Conservation (phyloP, 306 rosid species). For the Herpetospermum pedunculosum region DNA sequence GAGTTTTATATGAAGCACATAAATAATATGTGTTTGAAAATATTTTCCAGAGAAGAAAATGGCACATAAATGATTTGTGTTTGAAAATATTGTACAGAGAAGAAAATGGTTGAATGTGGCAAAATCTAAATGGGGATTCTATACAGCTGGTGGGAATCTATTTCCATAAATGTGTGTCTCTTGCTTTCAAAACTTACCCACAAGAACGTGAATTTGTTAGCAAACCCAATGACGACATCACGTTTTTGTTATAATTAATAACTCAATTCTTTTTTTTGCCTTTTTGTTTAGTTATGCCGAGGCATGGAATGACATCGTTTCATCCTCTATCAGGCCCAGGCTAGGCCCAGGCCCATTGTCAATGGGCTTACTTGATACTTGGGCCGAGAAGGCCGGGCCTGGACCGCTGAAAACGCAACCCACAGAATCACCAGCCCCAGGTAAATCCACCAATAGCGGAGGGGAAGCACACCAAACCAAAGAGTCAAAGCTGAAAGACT, state of each 20-base stretch:
- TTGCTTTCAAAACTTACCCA: neutral
- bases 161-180: constrained; percentile 24
- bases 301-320: neutral
- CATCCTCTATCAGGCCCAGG: neutral
- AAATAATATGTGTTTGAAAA: no score
- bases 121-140: constrained; percentile 15
- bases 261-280: neutral
- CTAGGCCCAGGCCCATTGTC: neutral
- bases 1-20: no score
- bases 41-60: no score
- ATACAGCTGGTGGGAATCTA: constrained; percentile 56
- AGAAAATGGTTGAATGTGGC: no score
- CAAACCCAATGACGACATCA: constrained; percentile 1
- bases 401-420: neutral
- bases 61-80: no score
- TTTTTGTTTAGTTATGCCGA: neutral
- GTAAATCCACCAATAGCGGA: neutral
- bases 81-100: no score
- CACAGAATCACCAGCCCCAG: neutral
- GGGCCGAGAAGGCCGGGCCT: neutral
- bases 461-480: neutral
- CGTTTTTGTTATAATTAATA: constrained; percentile 5
- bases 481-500: constrained; percentile 12
- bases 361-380: neutral
- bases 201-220: neutral